Evolutionary conservation across 2,329 filamentous ascomycete genomes (phyloP).

Genomic region (Ilyonectria destructans): DNA sequence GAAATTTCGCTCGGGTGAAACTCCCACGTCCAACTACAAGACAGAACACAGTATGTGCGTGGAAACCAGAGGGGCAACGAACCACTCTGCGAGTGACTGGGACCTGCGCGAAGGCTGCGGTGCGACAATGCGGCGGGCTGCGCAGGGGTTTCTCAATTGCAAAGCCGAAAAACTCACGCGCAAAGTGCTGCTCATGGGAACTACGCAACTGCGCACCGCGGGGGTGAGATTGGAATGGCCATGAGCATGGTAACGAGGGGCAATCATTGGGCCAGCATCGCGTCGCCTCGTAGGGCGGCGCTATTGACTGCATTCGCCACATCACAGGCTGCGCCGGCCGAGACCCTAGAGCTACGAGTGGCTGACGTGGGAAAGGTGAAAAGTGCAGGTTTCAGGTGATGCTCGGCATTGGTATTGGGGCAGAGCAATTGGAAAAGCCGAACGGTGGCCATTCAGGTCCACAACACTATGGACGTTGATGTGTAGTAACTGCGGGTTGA

Average conservation of each 20-base stretch:
- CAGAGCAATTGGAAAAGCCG: background rate
- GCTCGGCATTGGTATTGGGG: background rate
- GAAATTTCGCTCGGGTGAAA: constrained; percentile 1
- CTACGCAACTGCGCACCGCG: constrained; percentile 1
- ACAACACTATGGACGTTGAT: background rate
- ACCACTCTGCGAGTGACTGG: background rate
- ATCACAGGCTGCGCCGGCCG: background rate
- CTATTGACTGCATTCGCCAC: background rate
- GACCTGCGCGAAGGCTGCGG: constrained; percentile 3
- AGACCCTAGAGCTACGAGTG: background rate
- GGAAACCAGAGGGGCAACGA: background rate
- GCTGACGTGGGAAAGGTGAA: background rate
- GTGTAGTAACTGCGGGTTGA: too few species aligned
- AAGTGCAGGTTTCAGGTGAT: constrained; percentile 2
- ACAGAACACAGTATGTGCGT: background rate
- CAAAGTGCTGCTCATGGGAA: background rate
- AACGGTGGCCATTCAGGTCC: background rate
- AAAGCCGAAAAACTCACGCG: constrained; percentile 4
- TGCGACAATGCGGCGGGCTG: background rate
- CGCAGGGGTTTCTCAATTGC: background rate
- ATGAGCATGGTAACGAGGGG: background rate
- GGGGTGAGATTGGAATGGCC: too few species aligned
- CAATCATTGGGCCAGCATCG: constrained; percentile 10
- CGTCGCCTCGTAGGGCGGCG: constrained; percentile 2
- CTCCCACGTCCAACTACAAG: background rate